Conservation (phyloP, 306 rosid genomes). For the Quercus glauca region DNA sequence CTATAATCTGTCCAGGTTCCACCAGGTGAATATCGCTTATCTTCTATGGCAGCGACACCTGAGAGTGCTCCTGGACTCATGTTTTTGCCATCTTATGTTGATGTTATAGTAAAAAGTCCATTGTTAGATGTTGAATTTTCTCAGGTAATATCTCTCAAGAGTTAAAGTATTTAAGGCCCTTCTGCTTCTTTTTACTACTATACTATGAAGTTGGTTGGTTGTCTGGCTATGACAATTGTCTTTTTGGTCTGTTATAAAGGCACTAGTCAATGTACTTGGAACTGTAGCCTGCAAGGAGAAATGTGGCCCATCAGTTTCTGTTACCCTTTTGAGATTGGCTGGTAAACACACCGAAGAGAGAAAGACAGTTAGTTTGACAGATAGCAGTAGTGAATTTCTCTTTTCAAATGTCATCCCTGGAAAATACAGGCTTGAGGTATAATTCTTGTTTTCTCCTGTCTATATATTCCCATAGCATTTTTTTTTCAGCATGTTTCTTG, state of each 20-base stretch:
- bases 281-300: constrained; percentile 79
- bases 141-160: constrained; percentile 51
- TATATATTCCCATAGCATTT: constrained; percentile 16
- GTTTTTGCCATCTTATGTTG: constrained; percentile 77
- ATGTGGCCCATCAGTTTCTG: constrained; percentile 75
- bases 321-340: constrained; percentile 56
- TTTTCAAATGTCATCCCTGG: constrained; percentile 82
- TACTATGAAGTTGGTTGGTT: not conserved
- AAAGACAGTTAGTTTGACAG: constrained; percentile 53
- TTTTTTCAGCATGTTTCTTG: constrained; percentile 10
- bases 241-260: constrained; percentile 45
- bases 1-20: constrained; percentile 54
- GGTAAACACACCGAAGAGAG: constrained; percentile 54
- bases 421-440: constrained; percentile 87
- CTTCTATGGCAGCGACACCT: constrained; percentile 73
- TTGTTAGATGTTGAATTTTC: constrained; percentile 76
- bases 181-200: not conserved
- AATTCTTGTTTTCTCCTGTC: constrained; percentile 11
- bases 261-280: constrained; percentile 77
- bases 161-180: constrained; percentile 1
- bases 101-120: constrained; percentile 75
- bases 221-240: constrained; percentile 4
- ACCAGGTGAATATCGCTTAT: constrained; percentile 89
- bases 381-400: constrained; percentile 57
- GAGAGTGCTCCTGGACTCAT: constrained; percentile 83